Conservation (phyloP, 257 asterid species). For the Rauvolfia tetraphylla region DNA sequence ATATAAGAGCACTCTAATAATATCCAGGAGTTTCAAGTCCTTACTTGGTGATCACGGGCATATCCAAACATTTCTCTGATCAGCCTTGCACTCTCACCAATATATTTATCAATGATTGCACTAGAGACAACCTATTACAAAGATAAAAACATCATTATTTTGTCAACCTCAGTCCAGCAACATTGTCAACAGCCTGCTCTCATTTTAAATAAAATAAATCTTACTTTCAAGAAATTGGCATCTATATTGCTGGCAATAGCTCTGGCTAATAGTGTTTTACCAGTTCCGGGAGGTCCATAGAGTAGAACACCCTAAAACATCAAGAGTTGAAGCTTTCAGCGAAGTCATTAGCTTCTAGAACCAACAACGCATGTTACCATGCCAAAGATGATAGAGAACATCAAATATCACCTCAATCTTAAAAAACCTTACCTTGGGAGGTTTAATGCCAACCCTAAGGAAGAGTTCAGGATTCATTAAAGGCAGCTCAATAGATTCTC, state of each 20-base stretch:
- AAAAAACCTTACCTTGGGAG: slow-evolving; percentile 65
- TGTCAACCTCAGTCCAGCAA: not conserved
- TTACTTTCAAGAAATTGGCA: slow-evolving; percentile 94
- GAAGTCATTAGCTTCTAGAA: not conserved
- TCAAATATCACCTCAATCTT: not conserved
- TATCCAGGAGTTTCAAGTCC: slow-evolving; percentile 14
- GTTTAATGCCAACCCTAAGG: slow-evolving; percentile 88
- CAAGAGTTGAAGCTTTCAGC: not conserved
- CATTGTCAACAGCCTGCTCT: not conserved
- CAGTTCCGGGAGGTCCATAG: slow-evolving; percentile 99
- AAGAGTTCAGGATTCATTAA: slow-evolving; percentile 97
- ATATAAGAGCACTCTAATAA: not conserved
- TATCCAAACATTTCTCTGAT: slow-evolving; percentile 89
- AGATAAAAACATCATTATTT: not conserved
- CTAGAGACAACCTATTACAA: slow-evolving; percentile 83
- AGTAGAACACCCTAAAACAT: slow-evolving; percentile 83
- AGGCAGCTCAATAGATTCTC: slow-evolving; percentile 93
- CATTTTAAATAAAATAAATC: not conserved
- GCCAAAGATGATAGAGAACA: slow-evolving; percentile 2
- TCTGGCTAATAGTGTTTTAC: slow-evolving; percentile 93
- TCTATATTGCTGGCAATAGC: slow-evolving; percentile 98
- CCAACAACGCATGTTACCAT: slow-evolving; percentile 1
- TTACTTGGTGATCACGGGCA: slow-evolving; percentile 97
- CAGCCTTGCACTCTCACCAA: slow-evolving; percentile 93
- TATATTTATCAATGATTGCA: slow-evolving; percentile 91